Percentiles rank a stretch among this genome's conserved stretches.
Conservation (phyloP, 164 flowering plant species). For the Paratinospora sagittata region DNA sequence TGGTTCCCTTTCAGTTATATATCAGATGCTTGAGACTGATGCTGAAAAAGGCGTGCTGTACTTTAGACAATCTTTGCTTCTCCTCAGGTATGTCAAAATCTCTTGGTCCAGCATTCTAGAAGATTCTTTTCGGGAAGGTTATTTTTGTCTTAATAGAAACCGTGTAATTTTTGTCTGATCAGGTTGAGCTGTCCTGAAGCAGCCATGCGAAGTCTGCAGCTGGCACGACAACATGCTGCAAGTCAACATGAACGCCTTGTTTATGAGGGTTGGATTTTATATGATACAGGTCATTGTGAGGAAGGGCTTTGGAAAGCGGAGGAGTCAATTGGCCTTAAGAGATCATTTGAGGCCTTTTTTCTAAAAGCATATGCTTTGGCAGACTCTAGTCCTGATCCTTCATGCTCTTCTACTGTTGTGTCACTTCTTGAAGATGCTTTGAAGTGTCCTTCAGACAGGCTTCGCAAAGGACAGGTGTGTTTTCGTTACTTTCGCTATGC, state of each 20-base stretch:
- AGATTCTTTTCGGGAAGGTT: neutral
- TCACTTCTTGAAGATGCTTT: slow-evolving; percentile 93
- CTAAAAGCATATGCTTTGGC: slow-evolving; percentile 98
- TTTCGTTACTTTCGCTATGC: neutral
- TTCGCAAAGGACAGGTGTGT: slow-evolving; percentile 96
- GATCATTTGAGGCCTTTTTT: slow-evolving; percentile 96
- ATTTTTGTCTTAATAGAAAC: neutral
- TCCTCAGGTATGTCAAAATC: slow-evolving; percentile 62
- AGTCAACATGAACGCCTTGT: slow-evolving; percentile 86
- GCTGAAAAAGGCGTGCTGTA: slow-evolving; percentile 90
- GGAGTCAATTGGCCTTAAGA: slow-evolving; percentile 67
- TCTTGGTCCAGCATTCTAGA: neutral
- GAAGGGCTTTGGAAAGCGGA: slow-evolving; percentile 93
- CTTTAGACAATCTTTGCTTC: slow-evolving; percentile 96
- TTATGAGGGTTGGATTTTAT: slow-evolving; percentile 97
- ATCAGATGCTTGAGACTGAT: slow-evolving; percentile 98
- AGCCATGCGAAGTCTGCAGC: slow-evolving; percentile 94
- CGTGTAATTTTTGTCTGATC: slow-evolving; percentile 15
- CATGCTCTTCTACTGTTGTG: slow-evolving; percentile 70
- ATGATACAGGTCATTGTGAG: slow-evolving; percentile 90
- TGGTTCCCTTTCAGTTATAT: slow-evolving; percentile 94
- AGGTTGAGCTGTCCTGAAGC: slow-evolving; percentile 96
- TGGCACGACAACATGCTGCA: slow-evolving; percentile 88
- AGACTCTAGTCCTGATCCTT: slow-evolving; percentile 83
- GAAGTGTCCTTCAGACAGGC: slow-evolving; percentile 93